Base-by-base conservation (phyloP, 805 yeast genomes). In the Hanseniaspora occidentalis region DNA sequence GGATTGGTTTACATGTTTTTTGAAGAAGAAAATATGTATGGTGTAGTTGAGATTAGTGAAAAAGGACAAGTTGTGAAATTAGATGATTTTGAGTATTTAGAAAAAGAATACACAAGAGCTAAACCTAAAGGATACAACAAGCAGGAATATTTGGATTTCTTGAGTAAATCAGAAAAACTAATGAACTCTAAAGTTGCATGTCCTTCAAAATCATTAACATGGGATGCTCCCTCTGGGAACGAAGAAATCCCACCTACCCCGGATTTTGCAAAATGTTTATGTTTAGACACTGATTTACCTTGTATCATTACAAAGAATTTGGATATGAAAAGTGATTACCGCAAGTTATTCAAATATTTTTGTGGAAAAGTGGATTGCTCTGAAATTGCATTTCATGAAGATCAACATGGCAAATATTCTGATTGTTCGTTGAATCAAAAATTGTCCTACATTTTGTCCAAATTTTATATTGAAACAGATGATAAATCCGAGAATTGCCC, bases 1-100 rank as follows among this genome's bases (percentile, higher is more conserved):
- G 94, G 89, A 51, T 72, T 82, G 54, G 89, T 75, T 22, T 82
- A 80, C 65, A 79, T 81, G 89, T 82, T 77, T 62, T 82, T 76
- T 64, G 75, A 82, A 61, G 89, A 82, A 61, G 73, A 67, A 45
- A 81, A 81, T 61, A 60, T 77, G 50, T 81, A 78, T 54, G 89
- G 94, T 50, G 75, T 81, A 48, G 85, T 81, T 29, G 49, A 70
- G 44, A 58, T 75, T 44, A 56, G 58, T 39, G 61, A 62, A 35
- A 54, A 58, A 41, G 65, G 63, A 24, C 43, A 57, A 6, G 75
- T 77, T 36, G 58, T 64, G 20, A 74, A 82, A 40, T 62, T 78
- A 57, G 62, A 65, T 10, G 89, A 82, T 57, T 82, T 70, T 62
- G 52, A 60, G 48, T 66, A 70, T 62, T 71, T 75, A 54, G 69